Base-by-base conservation (phyloP, 768 basidiomycete genomes). In the Agaricus subrufescens region DNA sequence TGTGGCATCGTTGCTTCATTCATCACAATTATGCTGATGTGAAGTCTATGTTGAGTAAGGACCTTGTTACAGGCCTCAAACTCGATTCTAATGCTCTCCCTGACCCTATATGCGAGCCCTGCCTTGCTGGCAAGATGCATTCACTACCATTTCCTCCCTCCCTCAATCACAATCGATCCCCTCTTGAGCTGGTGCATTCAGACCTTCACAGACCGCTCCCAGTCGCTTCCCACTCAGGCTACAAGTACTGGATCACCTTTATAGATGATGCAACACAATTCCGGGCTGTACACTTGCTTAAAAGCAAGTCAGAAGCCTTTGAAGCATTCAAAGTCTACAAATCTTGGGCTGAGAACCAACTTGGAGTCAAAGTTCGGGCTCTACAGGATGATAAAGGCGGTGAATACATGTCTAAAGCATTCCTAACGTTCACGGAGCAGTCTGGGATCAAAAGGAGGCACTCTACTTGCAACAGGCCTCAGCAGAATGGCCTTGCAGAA, bases 361-460 rank as follows among this genome's bases (percentile, higher is more conserved):
- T 60, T 15, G 70, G 64, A 0, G 43, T 30, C 8, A 59, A 58
- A 25, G 60, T 73, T 46, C 65, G 64, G 51, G 46, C 46, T 1
- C 48, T 73, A 29, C 63, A 66, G 23, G 62, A 69, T 52, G 70
- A 75, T 61, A 67, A 71, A 46, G 74, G 71, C 6, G 72, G 70
- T 2, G 71, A 75, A 55, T 74, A 66, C 62, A 70, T 67, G 46
- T 61, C 58, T 6, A 58, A 51, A 1, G 61, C 58, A 34, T 58
- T 71, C 15, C 50, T 60, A 23, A 42, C 60, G 3, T 69, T 63
- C 59, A 63, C 58, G 23, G 61, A 34, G 31, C 31, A 8, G 7
- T 2, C 31, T 34, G 31, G 31, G 8, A 34, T 34, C 4, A 11
- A 34, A 11, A 34, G 31, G 6, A 2, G 31, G 2, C 31, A 34